These are phyloP conservation scores for Maudiozyma turicensis DNA, from an alignment of 805 yeast genomes.

Conservation along the genomic window DNA sequence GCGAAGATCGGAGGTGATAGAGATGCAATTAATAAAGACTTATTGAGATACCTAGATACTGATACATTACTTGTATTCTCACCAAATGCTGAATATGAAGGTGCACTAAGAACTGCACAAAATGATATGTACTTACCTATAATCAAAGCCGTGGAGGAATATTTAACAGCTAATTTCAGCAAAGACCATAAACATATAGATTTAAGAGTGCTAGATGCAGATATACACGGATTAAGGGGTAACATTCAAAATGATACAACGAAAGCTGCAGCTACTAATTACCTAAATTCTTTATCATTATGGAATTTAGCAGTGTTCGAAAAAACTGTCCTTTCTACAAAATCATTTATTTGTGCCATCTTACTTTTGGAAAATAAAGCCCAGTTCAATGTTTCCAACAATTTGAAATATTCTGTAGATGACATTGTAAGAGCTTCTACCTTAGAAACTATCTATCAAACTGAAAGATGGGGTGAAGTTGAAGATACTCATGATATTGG, in stretches of 20 bases:
- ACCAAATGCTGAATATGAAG: constrained; percentile 73
- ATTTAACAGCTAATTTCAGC: constrained; percentile 32
- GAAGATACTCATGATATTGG: constrained; percentile 99
- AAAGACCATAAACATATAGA: constrained; percentile 23
- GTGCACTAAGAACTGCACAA: constrained; percentile 70
- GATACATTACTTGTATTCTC: constrained; percentile 87
- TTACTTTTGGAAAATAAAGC: constrained; percentile 44
- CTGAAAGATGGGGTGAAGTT: constrained; percentile 93
- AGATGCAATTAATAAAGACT: constrained; percentile 44
- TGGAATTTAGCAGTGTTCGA: constrained; percentile 87
- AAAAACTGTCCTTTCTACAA: constrained; percentile 75
- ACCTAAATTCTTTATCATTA: constrained; percentile 51
- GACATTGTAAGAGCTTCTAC: constrained; percentile 70
- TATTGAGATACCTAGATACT: constrained; percentile 83
- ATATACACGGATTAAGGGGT: constrained; percentile 70
- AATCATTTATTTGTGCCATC: constrained; percentile 78
- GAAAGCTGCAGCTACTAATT: constrained; percentile 50
- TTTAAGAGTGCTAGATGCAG: constrained; percentile 66
- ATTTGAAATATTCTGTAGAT: constrained; percentile 40
- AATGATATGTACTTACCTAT: constrained; percentile 68
- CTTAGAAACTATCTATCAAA: constrained; percentile 76
- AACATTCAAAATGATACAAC: constrained; percentile 58
- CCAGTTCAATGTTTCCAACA: background rate
- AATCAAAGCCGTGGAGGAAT: constrained; percentile 54
- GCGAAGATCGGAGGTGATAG: constrained; percentile 54